These are phyloP conservation scores for Vanderwaltozyma verrucispora DNA, from an alignment of 805 yeast genomes.

Conservation along the genomic window DNA sequence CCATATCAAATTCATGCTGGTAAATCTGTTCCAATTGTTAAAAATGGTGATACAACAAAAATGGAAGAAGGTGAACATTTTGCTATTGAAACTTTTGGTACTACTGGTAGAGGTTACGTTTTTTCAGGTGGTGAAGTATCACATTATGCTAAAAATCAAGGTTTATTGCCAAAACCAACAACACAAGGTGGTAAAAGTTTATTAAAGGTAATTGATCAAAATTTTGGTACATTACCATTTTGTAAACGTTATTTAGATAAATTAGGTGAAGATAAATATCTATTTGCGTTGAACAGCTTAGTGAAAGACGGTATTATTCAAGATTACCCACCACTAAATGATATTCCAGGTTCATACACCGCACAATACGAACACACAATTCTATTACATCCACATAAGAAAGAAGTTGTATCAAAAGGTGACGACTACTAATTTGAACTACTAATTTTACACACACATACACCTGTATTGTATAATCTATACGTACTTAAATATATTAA, in stretches of 20 bases:
- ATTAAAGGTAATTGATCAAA: slow-evolving; percentile 56
- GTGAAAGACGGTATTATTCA: slow-evolving; percentile 81
- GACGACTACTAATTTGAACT: slow-evolving; percentile 58
- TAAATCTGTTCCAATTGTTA: slow-evolving; percentile 92
- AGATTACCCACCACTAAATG: slow-evolving; percentile 90
- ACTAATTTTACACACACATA: background rate
- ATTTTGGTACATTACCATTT: slow-evolving; percentile 93
- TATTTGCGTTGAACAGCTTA: slow-evolving; percentile 74
- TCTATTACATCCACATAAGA: slow-evolving; percentile 77
- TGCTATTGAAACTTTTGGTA: slow-evolving; percentile 97
- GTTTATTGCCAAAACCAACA: slow-evolving; percentile 32
- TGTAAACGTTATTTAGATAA: slow-evolving; percentile 92
- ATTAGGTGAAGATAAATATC: slow-evolving; percentile 82
- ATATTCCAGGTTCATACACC: slow-evolving; percentile 74
- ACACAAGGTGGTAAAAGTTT: slow-evolving; percentile 62
- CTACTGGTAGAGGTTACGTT: slow-evolving; percentile 92
- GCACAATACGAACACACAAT: slow-evolving; percentile 97
- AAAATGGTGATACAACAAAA: slow-evolving; percentile 86
- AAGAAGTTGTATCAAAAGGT: slow-evolving; percentile 92
- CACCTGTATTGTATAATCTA: background rate
- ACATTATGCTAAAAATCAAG: slow-evolving; percentile 67
- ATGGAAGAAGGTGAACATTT: slow-evolving; percentile 98
- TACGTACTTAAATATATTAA: background rate
- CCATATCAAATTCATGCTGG: slow-evolving; percentile 87
- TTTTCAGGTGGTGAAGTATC: slow-evolving; percentile 84